A percentile compares a stretch with the other conserved stretches of the same genome.
phyloP scores from a whole-genome alignment of 2,329 filamentous ascomycete genomes.

The Rhytidhysteron rufulum region DNA sequence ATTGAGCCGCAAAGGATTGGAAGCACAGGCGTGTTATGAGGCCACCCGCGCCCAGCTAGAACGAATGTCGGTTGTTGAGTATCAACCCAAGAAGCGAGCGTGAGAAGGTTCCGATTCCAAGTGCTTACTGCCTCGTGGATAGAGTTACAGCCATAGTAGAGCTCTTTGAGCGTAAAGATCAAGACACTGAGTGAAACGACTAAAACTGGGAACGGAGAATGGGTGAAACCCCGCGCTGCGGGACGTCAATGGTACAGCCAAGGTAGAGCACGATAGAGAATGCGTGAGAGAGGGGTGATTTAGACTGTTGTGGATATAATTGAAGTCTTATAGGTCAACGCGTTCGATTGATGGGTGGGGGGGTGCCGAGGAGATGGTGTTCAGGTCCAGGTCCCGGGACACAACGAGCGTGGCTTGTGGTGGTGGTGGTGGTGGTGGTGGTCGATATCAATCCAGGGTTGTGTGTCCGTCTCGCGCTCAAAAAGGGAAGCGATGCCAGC shows the following conservation, averaged over 20 bases:
- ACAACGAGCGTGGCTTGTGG: conserved; percentile 27
- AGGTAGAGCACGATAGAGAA: conserved; percentile 19
- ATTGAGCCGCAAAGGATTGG: conserved; percentile 5
- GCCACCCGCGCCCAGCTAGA: conserved; percentile 5
- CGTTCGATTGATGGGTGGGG: conserved; percentile 18
- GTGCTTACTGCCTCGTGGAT: conserved; percentile 3
- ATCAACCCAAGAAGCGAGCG: conserved; percentile 7
- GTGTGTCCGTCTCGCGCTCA: conserved; percentile 7
- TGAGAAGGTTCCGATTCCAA: conserved; percentile 3
- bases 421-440: conserved; percentile 19
- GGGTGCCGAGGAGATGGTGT: conserved; percentile 16
- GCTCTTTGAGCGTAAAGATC: neutral
- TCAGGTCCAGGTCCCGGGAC: conserved; percentile 12
- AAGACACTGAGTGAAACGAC: conserved; percentile 2
- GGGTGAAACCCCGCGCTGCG: conserved; percentile 20
- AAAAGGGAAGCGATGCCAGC: neutral
- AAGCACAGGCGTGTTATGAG: conserved; percentile 6
- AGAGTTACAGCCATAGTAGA: conserved; percentile 9
- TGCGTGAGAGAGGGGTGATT: conserved; percentile 27
- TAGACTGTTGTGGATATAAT: conserved; percentile 24
- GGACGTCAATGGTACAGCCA: conserved; percentile 23
- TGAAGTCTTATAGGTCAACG: conserved; percentile 15
- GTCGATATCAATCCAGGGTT: conserved; percentile 18
- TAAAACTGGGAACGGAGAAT: conserved; percentile 6
- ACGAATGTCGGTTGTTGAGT: conserved; percentile 8